Evolutionary conservation across 2,329 filamentous ascomycete species (phyloP), one percentile per base, ranked within the genome.

Genomic region (Stagonosporopsis rhizophila): DNA sequence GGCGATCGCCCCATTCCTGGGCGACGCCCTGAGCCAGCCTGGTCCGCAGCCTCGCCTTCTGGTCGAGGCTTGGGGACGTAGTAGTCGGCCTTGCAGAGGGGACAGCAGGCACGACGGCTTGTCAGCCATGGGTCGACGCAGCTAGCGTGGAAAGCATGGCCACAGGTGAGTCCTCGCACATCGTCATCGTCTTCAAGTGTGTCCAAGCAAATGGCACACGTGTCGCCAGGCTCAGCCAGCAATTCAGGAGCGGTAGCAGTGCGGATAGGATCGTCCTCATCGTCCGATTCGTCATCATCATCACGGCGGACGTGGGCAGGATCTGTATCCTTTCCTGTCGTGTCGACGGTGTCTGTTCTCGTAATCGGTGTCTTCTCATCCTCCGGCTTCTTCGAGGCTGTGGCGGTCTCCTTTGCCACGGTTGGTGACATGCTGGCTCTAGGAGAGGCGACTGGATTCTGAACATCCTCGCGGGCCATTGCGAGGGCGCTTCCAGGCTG

Each of bases 121-220:
- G 95, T 99, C 61, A 99, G 80, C 95, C 95, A 99, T 11, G 95
- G 95, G 68, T 99, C 95, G 44, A 99, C 86, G 73, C 95, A 99
- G 35, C 89, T 91, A 46, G 92, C 93, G 75, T 99, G 95, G 85
- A 98, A 99, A 50, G 94, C 93, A 76, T 99, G 95, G n/a, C 95
- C 95, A 71, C 95, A 99, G 4, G 91, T 92, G 59, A 99, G 80
- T 2, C 95, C 95, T 65, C 95, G 91, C 45, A 99, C 88, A 72
- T 99, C 94, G 67, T 98, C 95, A 61, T 97, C 91, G 61, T 98
- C 92, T 75, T 99, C 95, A 17, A 99, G 85, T 0, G 86, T 89
- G 72, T 99, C 95, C 63, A 99, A 89, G 76, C 95, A 99, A 68
- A 99, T 98, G 46, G 95, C 95, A 77, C 95, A 99, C 2, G 92